Evolutionary conservation across 2,329 filamentous ascomycete species (phyloP), one percentile per base, ranked within the genome.

Genomic region (Trichoderma sp.): DNA sequence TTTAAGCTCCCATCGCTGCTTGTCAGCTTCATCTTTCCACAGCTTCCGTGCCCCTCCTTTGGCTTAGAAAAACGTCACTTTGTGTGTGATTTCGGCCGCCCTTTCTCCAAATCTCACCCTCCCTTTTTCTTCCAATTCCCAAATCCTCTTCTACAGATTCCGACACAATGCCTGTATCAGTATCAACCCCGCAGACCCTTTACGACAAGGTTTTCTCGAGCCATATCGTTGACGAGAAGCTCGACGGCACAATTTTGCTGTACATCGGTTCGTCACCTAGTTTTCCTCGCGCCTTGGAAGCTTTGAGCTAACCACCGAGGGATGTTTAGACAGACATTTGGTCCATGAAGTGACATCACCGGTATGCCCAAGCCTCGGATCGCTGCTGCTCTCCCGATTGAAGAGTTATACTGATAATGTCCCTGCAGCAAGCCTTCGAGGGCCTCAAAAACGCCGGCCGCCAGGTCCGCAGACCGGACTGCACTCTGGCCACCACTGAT

Each of bases 301-400:
- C 24, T 38, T 45, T 21, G 31, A 24, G 33, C 68, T 78, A 53
- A 77, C 60, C 3, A 66, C 14, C 6, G 29, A 65, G 71, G 14
- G 53, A n/a, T 27, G n/a, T 64, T 35, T 81, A 95, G 95, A 97
- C 86, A 91, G 97, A 85, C 97, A 99, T 89, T 90, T 99, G 77
- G 95, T 98, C 77, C 97, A 99, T 84, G 97, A 99, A 89, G 97
- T 99, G 84, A 99, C 97, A 81, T 98, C 96, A 81, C 97, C 97
- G 78, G 93, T 95, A 90, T 83, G 92, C 85, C 77, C 71, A 71
- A 66, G 24, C 72, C 65, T 6, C 69, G 68, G 33, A n/a, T 56
- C 24, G 21, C 69, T n/a, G 21, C 21, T 7, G n/a, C 11, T 4
- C 27, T 11, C 6, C 11, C 8, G 31, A n/a, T 41, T 21, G 16